Evolutionary conservation across 2,329 filamentous ascomycete genomes (phyloP).

Genomic region (Rosellinia necatrix): DNA sequence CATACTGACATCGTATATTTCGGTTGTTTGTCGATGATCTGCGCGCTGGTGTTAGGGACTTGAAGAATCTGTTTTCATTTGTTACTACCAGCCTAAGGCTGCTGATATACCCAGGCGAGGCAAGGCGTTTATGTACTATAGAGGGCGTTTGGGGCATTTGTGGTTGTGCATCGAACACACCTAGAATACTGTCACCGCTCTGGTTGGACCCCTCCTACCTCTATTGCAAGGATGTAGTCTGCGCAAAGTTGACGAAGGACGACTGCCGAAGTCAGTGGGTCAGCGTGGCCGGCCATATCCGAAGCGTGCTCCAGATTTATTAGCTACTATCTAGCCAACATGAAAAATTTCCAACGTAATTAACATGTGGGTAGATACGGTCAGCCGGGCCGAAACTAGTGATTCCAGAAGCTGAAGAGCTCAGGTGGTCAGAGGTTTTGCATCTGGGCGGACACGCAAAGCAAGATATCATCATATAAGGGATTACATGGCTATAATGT

Average conservation of each 20-base stretch:
- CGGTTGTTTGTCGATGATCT: conserved; percentile 3
- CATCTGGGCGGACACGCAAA: no score
- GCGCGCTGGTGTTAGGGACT: conserved; percentile 5
- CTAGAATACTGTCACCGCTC: not conserved
- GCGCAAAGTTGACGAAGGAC: not conserved
- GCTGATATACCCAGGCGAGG: conserved; percentile 19
- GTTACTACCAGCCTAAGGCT: conserved; percentile 12
- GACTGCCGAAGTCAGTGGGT: not conserved
- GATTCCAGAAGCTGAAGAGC: no score
- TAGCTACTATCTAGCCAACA: not conserved
- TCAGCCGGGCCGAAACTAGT: not conserved
- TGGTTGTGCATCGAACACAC: conserved; percentile 6
- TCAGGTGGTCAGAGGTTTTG: no score
- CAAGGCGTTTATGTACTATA: conserved; percentile 19
- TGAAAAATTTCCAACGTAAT: no score
- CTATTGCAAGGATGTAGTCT: not conserved
- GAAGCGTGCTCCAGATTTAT: not conserved
- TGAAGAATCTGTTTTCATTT: conserved; percentile 18
- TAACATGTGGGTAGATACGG: no score
- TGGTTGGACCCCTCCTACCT: conserved; percentile 2
- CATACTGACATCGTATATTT: not conserved
- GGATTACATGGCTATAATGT: no score
- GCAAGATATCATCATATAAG: no score
- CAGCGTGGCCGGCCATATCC: not conserved
- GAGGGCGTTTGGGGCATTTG: conserved; percentile 12